These are phyloP conservation scores for Mycena latifolia DNA, from an alignment of 768 basidiomycete species.

Conservation along the genomic window DNA sequence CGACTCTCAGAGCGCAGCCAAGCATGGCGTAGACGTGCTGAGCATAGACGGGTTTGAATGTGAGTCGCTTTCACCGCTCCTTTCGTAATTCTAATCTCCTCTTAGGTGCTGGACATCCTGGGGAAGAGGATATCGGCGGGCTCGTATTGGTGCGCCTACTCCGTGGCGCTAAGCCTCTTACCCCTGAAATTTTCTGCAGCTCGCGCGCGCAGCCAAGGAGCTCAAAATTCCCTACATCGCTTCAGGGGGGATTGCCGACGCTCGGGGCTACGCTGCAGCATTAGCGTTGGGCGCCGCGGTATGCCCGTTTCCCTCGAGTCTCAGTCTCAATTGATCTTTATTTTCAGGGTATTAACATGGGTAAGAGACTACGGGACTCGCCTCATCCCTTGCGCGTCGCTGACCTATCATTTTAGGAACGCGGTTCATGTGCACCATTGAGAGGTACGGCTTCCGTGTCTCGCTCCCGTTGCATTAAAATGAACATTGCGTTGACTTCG, in stretches of 20 bases:
- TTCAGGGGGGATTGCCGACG: constrained; percentile 92
- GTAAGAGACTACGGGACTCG: constrained; percentile 41
- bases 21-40: constrained; percentile 85
- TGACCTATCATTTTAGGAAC: constrained; percentile 64
- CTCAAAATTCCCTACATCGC: constrained; percentile 89
- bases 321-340: not conserved
- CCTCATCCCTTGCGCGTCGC: constrained; percentile 34
- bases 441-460: too few species aligned
- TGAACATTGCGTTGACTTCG: too few species aligned
- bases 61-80: constrained; percentile 45
- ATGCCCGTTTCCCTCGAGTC: not conserved
- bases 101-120: constrained; percentile 92
- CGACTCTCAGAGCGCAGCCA: constrained; percentile 63
- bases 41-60: constrained; percentile 96
- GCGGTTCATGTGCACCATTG: constrained; percentile 92
- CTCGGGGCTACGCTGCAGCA: constrained; percentile 50
- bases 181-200: constrained; percentile 51
- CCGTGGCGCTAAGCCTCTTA: too few species aligned
- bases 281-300: constrained; percentile 60
- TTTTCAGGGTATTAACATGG: constrained; percentile 79
- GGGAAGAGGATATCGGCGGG: constrained; percentile 94
- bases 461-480: too few species aligned
- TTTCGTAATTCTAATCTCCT: constrained; percentile 21
- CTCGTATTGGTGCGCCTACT: constrained; percentile 73
- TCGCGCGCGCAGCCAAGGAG: constrained; percentile 89